Percentiles rank a stretch among this genome's conserved stretches.
Evolutionary conservation across 306 rosid species (phyloP).

Genomic region (Hippophae gyantsensis): DNA sequence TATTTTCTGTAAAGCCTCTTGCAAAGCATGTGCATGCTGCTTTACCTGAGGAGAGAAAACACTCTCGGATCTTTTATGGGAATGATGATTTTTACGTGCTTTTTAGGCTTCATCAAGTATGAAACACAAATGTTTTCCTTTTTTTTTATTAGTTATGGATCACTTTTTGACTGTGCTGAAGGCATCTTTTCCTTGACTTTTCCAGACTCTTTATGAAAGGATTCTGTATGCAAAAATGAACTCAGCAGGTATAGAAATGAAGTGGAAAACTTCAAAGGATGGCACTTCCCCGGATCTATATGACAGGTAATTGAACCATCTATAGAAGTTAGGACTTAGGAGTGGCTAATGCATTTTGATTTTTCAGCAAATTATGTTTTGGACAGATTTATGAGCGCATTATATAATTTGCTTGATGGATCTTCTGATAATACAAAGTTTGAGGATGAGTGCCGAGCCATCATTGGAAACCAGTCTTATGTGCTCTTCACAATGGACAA

Average conservation of each 20-base stretch:
- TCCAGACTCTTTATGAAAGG: constrained; percentile 84
- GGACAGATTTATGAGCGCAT: constrained; percentile 69
- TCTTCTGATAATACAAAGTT: constrained; percentile 80
- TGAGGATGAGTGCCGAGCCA: constrained; percentile 97
- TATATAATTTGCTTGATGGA: constrained; percentile 85
- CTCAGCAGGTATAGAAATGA: constrained; percentile 57
- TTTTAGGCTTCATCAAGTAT: constrained; percentile 94
- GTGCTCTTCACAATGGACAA: constrained; percentile 90
- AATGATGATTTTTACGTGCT: constrained; percentile 86
- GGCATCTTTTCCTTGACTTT: constrained; percentile 24
- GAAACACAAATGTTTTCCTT: constrained; percentile 9
- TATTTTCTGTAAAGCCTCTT: constrained; percentile 74
- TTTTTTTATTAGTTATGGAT: background rate
- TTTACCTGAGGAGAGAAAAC: constrained; percentile 43
- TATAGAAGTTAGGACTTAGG: background rate
- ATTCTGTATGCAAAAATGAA: constrained; percentile 67
- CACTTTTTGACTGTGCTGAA: constrained; percentile 10
- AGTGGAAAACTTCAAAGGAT: constrained; percentile 58
- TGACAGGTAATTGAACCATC: constrained; percentile 40
- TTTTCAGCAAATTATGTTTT: constrained; percentile 5
- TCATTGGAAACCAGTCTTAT: constrained; percentile 85
- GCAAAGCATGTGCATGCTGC: constrained; percentile 56
- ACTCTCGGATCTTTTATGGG: constrained; percentile 68
- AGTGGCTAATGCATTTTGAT: constrained; percentile 7
- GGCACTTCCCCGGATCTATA: constrained; percentile 51